Conservation (phyloP, 495 filamentous ascomycete species). For the Penicillium simplicissimum region DNA sequence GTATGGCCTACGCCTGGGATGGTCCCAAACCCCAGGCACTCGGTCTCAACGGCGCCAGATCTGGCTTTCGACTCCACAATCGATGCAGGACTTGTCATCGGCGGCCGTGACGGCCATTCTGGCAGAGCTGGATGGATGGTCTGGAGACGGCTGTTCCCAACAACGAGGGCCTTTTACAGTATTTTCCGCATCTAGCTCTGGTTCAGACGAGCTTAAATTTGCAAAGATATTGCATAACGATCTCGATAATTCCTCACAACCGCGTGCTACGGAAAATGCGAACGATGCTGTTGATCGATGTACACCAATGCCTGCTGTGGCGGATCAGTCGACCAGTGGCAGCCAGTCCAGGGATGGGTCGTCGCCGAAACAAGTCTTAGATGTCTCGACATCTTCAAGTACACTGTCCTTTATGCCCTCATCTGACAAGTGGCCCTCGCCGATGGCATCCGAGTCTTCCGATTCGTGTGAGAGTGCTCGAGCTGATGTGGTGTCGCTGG, state of each 20-base stretch:
- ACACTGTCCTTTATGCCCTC: neutral
- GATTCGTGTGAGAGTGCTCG: neutral
- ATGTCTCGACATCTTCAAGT: neutral
- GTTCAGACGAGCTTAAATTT: neutral
- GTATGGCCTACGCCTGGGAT: conserved; percentile 35
- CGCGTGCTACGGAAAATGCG: neutral
- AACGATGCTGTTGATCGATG: neutral
- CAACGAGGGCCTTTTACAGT: conserved; percentile 30
- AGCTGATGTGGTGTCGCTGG: neutral
- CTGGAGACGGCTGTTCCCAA: conserved; percentile 18
- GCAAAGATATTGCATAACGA: neutral
- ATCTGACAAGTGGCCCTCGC: neutral
- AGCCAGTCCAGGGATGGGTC: neutral
- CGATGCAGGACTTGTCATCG: conserved; percentile 15
- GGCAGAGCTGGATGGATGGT: conserved; percentile 23
- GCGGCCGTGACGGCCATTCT: conserved; percentile 24
- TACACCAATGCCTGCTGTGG: neutral
- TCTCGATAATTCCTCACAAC: neutral
- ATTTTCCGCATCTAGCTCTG: conserved; percentile 19
- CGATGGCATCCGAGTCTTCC: neutral
- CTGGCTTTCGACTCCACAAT: conserved; percentile 10
- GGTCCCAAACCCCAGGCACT: conserved; percentile 22
- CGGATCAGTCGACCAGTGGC: neutral
- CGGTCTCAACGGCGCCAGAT: conserved; percentile 25
- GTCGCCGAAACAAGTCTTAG: neutral